Base-by-base conservation (phyloP, 768 basidiomycete genomes). In the Mycena haematopus region DNA sequence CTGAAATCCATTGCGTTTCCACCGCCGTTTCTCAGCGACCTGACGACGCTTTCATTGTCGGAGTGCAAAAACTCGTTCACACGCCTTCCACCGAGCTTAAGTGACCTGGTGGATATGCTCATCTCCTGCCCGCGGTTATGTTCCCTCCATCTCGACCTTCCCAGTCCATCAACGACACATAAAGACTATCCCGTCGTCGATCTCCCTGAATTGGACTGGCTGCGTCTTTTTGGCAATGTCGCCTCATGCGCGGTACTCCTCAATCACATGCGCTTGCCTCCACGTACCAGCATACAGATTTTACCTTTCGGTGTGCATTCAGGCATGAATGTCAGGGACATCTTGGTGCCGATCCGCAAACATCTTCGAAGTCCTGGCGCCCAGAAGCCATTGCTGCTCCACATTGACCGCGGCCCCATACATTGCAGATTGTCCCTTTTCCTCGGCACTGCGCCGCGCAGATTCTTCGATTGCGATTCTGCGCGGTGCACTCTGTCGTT, bases 271-370 rank as follows among this genome's bases (percentile, higher is more conserved):
- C n/a, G n/a, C 19, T 17, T 42, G 6, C 40, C 40, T n/a, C 6
- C 40, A n/a, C 7, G 6, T 17, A n/a, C 40, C 19, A n/a, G n/a
- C 7, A 42, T 9, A 15, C 19, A 21, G 5, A 19, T 42, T n/a
- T 42, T 3, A 17, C 40, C 17, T 10, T 5, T n/a, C 7, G 40
- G 40, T 6, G n/a, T 42, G 6, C 40, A n/a, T 0, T 8, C 7
- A 8, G 40, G 40, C 19, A 15, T 6, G 7, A 19, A 42, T 15
- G 10, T 42, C 7, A 19, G n/a, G 19, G 40, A 42, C n/a, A 42
- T 42, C n/a, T 4, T 42, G 40, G 40, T 5, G 4, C 56, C 62
- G 0, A 31, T 63, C n/a, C 56, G 50, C 42, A 53, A 53, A 46
- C 62, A 47, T 22, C 1, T 31, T 10, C 56, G 51, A 19, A 33